Evolutionary conservation across 2,329 filamentous ascomycete genomes (phyloP).

Genomic region (Colletotrichum noveboracense): DNA sequence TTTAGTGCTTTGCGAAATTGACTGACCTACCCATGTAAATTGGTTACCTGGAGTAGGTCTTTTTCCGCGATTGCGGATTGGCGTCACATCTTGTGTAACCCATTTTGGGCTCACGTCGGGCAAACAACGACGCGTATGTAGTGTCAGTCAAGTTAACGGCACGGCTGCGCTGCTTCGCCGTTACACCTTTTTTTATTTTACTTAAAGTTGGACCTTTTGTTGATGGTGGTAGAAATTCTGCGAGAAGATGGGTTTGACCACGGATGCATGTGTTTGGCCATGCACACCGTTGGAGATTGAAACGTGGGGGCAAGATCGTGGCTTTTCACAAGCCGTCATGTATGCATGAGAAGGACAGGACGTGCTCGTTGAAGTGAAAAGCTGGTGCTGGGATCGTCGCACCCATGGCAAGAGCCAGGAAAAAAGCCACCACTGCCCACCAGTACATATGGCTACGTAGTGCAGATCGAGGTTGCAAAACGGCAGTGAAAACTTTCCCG

Average conservation of each 20-base stretch:
- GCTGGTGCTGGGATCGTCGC: not conserved
- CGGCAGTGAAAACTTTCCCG: not conserved
- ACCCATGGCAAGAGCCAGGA: not conserved
- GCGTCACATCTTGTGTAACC: slow-evolving; percentile 2
- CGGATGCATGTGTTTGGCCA: not conserved
- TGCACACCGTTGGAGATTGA: not conserved
- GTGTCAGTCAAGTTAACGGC: not conserved
- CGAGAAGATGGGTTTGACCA: not conserved
- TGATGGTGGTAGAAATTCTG: not conserved
- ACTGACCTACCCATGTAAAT: not conserved
- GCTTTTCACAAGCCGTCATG: not conserved
- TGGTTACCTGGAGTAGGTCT: not conserved
- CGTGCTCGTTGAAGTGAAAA: not conserved
- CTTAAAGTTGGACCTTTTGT: not conserved
- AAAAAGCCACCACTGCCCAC: not conserved
- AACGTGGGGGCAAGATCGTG: not conserved
- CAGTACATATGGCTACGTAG: not conserved
- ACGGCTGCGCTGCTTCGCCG: not conserved
- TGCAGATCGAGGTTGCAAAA: slow-evolving; percentile 5
- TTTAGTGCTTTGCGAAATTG: not conserved
- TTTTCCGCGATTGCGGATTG: not conserved
- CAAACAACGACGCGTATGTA: not conserved
- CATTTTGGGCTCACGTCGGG: not conserved
- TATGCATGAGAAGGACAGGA: not conserved
- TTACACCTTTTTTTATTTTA: not conserved